Base-by-base conservation (phyloP, 2,329 filamentous ascomycete species). In the Calonectria pteridis region DNA sequence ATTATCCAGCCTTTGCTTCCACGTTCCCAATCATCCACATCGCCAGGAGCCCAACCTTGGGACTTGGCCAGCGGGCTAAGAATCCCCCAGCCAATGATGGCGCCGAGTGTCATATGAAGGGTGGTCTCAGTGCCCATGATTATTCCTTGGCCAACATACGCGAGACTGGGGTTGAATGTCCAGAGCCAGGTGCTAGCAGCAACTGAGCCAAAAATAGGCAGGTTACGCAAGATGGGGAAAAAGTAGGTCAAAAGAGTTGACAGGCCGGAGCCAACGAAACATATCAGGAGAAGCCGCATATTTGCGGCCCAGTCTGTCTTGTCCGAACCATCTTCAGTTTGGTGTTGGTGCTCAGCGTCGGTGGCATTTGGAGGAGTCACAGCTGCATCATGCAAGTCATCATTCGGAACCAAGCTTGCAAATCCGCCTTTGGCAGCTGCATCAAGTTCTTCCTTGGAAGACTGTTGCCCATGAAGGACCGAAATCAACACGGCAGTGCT, bases 1-100 rank as follows among this genome's bases (percentile, higher is more conserved):
- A 99, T 95, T 73, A 99, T 98, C 97, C 97, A 99, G 49, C 96
- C 97, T 85, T 98, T 98, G 83, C 95, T 98, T 13, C 97, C 97
- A 20, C 89, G 91, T 73, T 96, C 94, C 97, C 97, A 99, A 83
- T 98, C 94, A 69, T 91, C 89, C 0, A 98, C 95, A 1, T 92
- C 89, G 0, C 96, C 97, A 3, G 95, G 94, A 13, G 97, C 97
- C 97, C 97, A 99, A 3, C 94, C 95, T 78, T 90, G 91, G 71
- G 88, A 86, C 83, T 98, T 98, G 5, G 97, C 96, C 10, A 98
- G 84, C 1, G 97, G 97, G 4, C 96, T 98, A 1, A 99, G 88
- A 7, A 98, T 83, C 0, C 92, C 97, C 97, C 97, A 99, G 31
- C 97, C 97, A 13, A 98, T 81, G 20, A 98, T 83, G 4, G 97